A percentile compares a stretch with the other conserved stretches of the same genome.
Evolutionary conservation across 2,329 filamentous ascomycete species (phyloP).

Genomic region (Diaporthe humulicola): DNA sequence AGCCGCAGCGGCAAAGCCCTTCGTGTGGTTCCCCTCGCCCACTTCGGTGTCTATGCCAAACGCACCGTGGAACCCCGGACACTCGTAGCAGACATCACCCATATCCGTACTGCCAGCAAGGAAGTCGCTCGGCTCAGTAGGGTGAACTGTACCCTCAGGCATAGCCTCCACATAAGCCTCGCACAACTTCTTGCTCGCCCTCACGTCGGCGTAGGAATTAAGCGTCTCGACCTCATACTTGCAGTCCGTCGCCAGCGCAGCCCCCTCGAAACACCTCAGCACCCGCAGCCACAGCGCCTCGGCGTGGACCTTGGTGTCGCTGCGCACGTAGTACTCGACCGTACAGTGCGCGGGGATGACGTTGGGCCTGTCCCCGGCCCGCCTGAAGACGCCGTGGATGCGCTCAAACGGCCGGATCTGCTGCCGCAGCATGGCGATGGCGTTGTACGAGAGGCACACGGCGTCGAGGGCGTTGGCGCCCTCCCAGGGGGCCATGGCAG

Average conservation of each 20-base stretch:
- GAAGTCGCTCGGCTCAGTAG: slow-evolving; percentile 47
- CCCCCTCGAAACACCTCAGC: slow-evolving; percentile 51
- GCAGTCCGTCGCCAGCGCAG: slow-evolving; percentile 53
- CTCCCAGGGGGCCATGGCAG: slow-evolving; percentile 62
- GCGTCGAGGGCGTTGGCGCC: slow-evolving; percentile 66
- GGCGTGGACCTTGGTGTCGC: slow-evolving; percentile 53
- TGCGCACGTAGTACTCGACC: slow-evolving; percentile 60
- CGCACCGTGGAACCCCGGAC: slow-evolving; percentile 58
- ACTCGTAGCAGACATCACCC: slow-evolving; percentile 60
- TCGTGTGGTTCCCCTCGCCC: slow-evolving; percentile 57
- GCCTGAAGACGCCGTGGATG: slow-evolving; percentile 62
- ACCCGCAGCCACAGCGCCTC: slow-evolving; percentile 48
- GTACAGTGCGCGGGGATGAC: slow-evolving; percentile 55
- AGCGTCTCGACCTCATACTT: slow-evolving; percentile 46
- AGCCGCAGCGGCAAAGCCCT: slow-evolving; percentile 54
- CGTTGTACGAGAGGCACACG: slow-evolving; percentile 55
- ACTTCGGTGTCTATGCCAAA: slow-evolving; percentile 54
- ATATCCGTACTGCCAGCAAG: slow-evolving; percentile 51
- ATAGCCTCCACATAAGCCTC: slow-evolving; percentile 48
- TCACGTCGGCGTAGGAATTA: slow-evolving; percentile 50
- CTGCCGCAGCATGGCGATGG: slow-evolving; percentile 61
- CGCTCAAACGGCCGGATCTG: slow-evolving; percentile 62
- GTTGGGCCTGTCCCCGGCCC: slow-evolving; percentile 51
- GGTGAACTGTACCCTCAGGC: slow-evolving; percentile 48
- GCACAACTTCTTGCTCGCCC: slow-evolving; percentile 30